phyloP scores from a whole-genome alignment of 805 yeast species.

The Metschnikowia gelsemii region DNA sequence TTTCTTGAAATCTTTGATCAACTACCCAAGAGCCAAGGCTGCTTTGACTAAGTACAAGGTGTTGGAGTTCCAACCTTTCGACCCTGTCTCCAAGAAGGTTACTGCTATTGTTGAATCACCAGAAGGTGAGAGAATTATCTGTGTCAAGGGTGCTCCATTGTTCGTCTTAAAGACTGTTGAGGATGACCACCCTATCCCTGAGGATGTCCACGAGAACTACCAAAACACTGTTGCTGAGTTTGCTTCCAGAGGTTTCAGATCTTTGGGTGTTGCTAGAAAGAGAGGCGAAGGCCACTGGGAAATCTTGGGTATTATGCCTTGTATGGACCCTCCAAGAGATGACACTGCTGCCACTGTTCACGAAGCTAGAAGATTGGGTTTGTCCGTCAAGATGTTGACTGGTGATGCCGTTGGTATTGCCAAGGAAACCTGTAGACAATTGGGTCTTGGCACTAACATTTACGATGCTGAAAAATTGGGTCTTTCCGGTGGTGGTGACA shows the following conservation, averaged over 20 bases:
- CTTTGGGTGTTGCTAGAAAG: constrained; percentile 98
- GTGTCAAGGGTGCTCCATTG: constrained; percentile 98
- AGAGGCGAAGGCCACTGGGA: constrained; percentile 99
- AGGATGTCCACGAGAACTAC: constrained; percentile 89
- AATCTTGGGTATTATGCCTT: constrained; percentile 96
- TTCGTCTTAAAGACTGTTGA: constrained; percentile 95
- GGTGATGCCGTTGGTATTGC: constrained; percentile 99
- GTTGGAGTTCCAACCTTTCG: constrained; percentile 94
- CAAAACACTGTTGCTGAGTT: constrained; percentile 97
- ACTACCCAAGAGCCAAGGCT: constrained; percentile 89
- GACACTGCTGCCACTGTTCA: constrained; percentile 92
- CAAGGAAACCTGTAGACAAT: constrained; percentile 96
- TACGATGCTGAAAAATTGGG: constrained; percentile 97
- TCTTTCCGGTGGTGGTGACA: constrained; percentile 87
- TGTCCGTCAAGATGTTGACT: constrained; percentile 95
- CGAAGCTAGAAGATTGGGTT: constrained; percentile 89
- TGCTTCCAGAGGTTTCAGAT: constrained; percentile 97
- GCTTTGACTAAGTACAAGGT: constrained; percentile 94
- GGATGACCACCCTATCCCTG: constrained; percentile 95
- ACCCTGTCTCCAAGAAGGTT: constrained; percentile 96
- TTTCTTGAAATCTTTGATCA: constrained; percentile 84
- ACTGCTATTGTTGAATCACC: constrained; percentile 94
- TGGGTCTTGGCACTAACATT: constrained; percentile 94
- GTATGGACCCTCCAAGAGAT: constrained; percentile 99
- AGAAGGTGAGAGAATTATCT: constrained; percentile 89